These are phyloP conservation scores for Cladosporium austrohemisphaericum DNA, from an alignment of 2,329 filamentous ascomycete genomes.

Conservation along the genomic window DNA sequence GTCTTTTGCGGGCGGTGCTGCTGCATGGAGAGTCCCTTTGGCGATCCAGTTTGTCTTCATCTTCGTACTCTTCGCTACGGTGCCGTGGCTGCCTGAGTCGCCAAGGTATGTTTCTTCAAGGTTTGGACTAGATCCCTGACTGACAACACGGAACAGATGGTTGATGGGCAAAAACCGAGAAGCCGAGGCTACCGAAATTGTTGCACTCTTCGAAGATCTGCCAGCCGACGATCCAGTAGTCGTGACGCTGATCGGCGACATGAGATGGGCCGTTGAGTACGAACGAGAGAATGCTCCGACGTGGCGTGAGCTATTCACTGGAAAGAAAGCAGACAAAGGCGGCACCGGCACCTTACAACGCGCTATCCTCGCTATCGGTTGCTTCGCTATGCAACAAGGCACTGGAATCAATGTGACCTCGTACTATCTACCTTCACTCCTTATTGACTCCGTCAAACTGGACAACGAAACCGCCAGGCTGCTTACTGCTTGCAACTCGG, in stretches of 20 bases:
- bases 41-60: conserved; percentile 55
- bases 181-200: conserved; percentile 38
- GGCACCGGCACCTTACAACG: not conserved
- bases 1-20: conserved; percentile 38
- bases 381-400: conserved; percentile 1
- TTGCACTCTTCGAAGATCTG: conserved; percentile 21
- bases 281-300: not conserved
- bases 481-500: conserved; percentile 50
- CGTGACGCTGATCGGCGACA: not conserved
- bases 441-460: conserved; percentile 46
- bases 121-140: no score
- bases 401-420: conserved; percentile 17
- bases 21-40: conserved; percentile 54
- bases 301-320: conserved; percentile 1
- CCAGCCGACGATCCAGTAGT: not conserved
- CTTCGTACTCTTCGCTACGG: conserved; percentile 36
- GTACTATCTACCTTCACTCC: conserved; percentile 45
- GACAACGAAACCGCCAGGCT: no score
- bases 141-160: conserved; percentile 29
- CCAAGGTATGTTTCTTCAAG: no score
- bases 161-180: conserved; percentile 40
- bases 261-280: conserved; percentile 6
- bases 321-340: not conserved
- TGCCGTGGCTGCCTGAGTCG: conserved; percentile 38
- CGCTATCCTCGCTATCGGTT: not conserved